Evolutionary conservation across 106 monocot species (phyloP).

Genomic region (Dioscorea zingiberensis): DNA sequence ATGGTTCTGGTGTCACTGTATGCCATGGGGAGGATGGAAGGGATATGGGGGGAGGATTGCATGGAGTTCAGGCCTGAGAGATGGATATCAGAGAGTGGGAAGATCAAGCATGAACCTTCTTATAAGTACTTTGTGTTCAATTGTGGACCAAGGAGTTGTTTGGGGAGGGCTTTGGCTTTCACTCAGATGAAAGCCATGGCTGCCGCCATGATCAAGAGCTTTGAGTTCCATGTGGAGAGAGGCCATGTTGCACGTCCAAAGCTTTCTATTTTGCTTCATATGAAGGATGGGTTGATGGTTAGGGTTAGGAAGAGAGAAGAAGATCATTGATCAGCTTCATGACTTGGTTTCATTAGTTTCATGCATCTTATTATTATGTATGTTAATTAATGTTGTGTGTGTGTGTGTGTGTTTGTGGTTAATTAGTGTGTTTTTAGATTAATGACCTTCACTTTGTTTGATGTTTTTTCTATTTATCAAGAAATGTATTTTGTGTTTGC

Average conservation of each 20-base stretch:
- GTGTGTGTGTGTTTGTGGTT: too few relatives aligned
- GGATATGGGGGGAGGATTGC: slow-evolving; percentile 75
- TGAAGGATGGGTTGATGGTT: slow-evolving; percentile 68
- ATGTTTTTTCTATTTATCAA: too few relatives aligned
- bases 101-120: slow-evolving; percentile 38
- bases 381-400: too few relatives aligned
- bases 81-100: slow-evolving; percentile 48
- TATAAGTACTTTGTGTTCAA: slow-evolving; percentile 58
- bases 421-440: too few relatives aligned
- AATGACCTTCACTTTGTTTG: too few relatives aligned
- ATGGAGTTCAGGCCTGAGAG: slow-evolving; percentile 63
- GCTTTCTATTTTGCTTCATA: slow-evolving; percentile 58
- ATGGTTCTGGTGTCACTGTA: slow-evolving; percentile 40
- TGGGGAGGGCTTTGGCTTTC: slow-evolving; percentile 59
- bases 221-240: slow-evolving; percentile 18
- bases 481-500: too few relatives aligned
- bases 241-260: slow-evolving; percentile 40
- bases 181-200: slow-evolving; percentile 63
- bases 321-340: too few relatives aligned
- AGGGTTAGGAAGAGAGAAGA: slow-evolving; percentile 25
- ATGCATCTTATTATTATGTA: too few relatives aligned
- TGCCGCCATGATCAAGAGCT: slow-evolving; percentile 36
- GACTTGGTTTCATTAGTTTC: too few relatives aligned
- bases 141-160: slow-evolving; percentile 59
- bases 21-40: slow-evolving; percentile 69